Base-by-base conservation (phyloP, 805 yeast genomes). In the Yarrowia osloensis region DNA sequence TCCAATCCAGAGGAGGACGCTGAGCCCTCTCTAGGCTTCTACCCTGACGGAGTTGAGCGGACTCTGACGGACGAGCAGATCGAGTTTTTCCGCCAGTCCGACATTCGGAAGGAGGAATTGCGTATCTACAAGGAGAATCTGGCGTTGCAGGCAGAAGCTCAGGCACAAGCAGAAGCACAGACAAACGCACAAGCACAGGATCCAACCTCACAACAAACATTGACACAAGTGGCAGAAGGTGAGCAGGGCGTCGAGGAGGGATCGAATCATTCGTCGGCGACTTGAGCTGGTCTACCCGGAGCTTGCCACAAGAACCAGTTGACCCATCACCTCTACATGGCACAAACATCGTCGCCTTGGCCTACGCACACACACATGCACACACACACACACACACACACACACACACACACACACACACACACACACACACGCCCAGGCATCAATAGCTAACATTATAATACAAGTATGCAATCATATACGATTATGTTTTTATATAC, bases 51-150 rank as follows among this genome's bases (percentile, higher is more conserved):
- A 9, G 66, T 68, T 3, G 52, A 59, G 13, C 65, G 73, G 15
- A 70, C 73, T 4, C 55, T 72, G 40, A 72, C 73, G 1, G 73
- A 72, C 35, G 71, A 72, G 29, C 71, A 72, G 55, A 68, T 72
- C 26, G 69, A 66, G 19, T 71, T 67, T 44, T 72, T 72, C 47
- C 65, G 71, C 13, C 67, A 52, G 24, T 67, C 70, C 12, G 74
- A 72, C 9, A n/a, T 26, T 21, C 35, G 63, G 8, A 57, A 57
- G 39, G 49, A 57, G 63, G 49, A 57, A 47, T 26, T 52, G 59
- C 44, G 57, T 13, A 17, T 50, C 21, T 50, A 50, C 57, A 50
- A 50, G 29, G 40, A 50, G 28, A 50, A 50, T 33, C 29, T 33
- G 39, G 40, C 21, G 3, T 6, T 22, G 29, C 29, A 50, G n/a